Base-by-base conservation (phyloP, 1,284 basidiomycete species). In the Golubevia pallescens region DNA sequence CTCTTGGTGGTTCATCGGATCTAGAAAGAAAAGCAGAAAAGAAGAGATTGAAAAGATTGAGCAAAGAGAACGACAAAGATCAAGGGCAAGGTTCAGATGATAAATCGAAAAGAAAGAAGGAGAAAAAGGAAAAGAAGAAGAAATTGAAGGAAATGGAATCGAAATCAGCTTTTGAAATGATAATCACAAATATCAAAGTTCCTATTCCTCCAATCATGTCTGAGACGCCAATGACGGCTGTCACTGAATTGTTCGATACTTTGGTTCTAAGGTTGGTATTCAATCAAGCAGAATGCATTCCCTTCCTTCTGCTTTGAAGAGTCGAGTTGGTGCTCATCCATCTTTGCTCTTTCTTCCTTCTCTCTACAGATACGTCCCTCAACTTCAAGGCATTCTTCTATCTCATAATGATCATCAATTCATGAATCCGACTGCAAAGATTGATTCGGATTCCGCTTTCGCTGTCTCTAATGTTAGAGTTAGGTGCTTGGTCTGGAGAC, bases 161-260 rank as follows among this genome's bases (percentile, higher is more conserved):
- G 13, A 16, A 62, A 28, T 62, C 75, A 1, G 81, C 79, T 1
- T 75, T 82, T n/a, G 71, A 70, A 19, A 62, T 66, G 6, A 58
- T 80, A 48, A 75, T 71, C 32, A 77, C 78, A 10, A 61, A 69
- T 16, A 69, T 85, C 69, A 68, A 76, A 23, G 65, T 83, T 4
- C 66, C 79, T 34, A 78, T 83, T 21, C 78, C 82, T 4, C 82
- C 82, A 6, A 71, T 78, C 0, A 77, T 72, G 69, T 63, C 67
- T 19, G 60, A 61, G 10, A 66, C 77, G 20, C 79, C 80, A 0
- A 66, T 65, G 51, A 24, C 60, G 0, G 81, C 82, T 10, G 73
- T 83, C 14, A 65, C 67, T 3, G 82, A 85, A 57, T 73, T 77
- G 24, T 73, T 83, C 58, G 82, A 85, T 32, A 77, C 81, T 14